Evolutionary conservation across 768 basidiomycete species (phyloP).

Genomic region (Collybia sordida): DNA sequence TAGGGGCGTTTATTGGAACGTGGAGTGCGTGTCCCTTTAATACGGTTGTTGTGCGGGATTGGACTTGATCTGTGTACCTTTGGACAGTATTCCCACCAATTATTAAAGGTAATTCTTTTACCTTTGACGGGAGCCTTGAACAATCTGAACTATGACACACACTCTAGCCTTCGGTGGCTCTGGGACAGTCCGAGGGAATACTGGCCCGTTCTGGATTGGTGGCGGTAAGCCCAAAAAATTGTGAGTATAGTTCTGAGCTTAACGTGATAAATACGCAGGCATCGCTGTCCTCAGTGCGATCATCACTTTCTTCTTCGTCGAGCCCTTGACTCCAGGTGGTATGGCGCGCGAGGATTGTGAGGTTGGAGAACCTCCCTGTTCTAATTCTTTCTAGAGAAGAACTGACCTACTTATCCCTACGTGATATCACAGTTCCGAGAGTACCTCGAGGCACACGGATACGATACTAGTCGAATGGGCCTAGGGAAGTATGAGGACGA

Average conservation of each 20-base stretch:
- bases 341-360: constrained; percentile 10
- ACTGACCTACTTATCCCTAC: too few species aligned
- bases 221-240: constrained; percentile 42
- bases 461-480: constrained; percentile 17
- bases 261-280: constrained; percentile 2
- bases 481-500: background rate
- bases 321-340: constrained; percentile 7
- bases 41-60: background rate
- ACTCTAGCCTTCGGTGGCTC: constrained; percentile 60
- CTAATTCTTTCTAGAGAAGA: background rate
- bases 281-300: constrained; percentile 11
- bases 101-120: constrained; percentile 44
- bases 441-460: constrained; percentile 15
- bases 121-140: background rate
- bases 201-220: constrained; percentile 84
- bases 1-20: constrained; percentile 80
- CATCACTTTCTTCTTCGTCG: constrained; percentile 8
- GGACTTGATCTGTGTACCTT: background rate
- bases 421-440: constrained; percentile 12
- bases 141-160: constrained; percentile 2
- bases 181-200: constrained; percentile 54
- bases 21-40: constrained; percentile 50
- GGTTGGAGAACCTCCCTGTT: background rate
- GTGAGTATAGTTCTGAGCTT: background rate
- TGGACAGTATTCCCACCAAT: constrained; percentile 62